phyloP scores from a whole-genome alignment of 768 basidiomycete genomes.

The Kwoniella botswanensis region DNA sequence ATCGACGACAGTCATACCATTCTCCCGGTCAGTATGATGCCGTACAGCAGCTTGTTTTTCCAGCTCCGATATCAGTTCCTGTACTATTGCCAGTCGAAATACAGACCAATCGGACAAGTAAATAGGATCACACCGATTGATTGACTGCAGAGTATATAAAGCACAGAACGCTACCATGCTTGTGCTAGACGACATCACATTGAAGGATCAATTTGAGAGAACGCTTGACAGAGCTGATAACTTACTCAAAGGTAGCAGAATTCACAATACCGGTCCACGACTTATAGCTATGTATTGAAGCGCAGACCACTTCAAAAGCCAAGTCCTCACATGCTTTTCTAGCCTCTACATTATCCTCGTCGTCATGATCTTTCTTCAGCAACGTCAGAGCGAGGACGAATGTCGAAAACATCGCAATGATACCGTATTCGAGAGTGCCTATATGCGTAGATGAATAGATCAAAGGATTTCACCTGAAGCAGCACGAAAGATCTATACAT shows the following conservation, averaged over 20 bases:
- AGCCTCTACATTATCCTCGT: slow-evolving; percentile 12
- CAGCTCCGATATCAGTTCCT: slow-evolving; percentile 22
- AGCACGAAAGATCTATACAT: not conserved
- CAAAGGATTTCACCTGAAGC: not conserved
- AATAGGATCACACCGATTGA: slow-evolving; percentile 14
- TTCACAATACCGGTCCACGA: slow-evolving; percentile 28
- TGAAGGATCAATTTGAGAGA: not conserved
- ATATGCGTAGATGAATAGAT: not conserved
- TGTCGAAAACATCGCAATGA: slow-evolving; percentile 24
- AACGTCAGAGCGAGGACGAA: slow-evolving; percentile 24
- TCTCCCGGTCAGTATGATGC: slow-evolving; percentile 13
- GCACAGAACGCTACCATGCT: slow-evolving; percentile 33
- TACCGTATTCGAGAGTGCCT: slow-evolving; percentile 29
- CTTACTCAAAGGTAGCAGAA: slow-evolving; percentile 31
- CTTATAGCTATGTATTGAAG: slow-evolving; percentile 23
- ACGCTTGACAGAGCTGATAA: not conserved
- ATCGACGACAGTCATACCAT: slow-evolving; percentile 24
- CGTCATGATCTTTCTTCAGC: slow-evolving; percentile 7
- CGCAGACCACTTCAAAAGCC: slow-evolving; percentile 28
- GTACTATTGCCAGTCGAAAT: slow-evolving; percentile 19
- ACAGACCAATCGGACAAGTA: slow-evolving; percentile 24
- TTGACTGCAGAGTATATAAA: slow-evolving; percentile 24
- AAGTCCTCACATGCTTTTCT: slow-evolving; percentile 15
- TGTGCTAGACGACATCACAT: slow-evolving; percentile 13
- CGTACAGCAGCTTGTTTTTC: slow-evolving; percentile 18